Evolutionary conservation across 1,139 yeast species (phyloP), one percentile per base, ranked within the genome.

Genomic region (Candida tropicalis): DNA sequence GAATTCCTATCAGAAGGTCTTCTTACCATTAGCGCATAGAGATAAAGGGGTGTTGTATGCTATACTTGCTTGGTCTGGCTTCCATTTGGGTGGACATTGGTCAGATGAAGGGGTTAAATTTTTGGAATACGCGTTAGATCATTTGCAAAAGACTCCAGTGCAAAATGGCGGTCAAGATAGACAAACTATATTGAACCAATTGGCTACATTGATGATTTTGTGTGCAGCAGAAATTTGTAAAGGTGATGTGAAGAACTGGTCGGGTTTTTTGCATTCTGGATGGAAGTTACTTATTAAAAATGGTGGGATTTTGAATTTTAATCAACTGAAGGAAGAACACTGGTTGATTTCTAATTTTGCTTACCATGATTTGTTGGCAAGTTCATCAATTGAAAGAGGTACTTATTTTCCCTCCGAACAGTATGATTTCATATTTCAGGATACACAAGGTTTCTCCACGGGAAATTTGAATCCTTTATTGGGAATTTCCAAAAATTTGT

Each of bases 271-370:
- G 46, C 71, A 72, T 35, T 77, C 82, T 73, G 87, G 87, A 2
- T 81, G 85, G 44, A 75, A 75, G 43, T 65, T 84, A 12, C 71
- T 85, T 23, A 65, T 68, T 41, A 60, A 68, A 34, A 73, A 79
- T 50, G 90, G 89, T 11, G 90, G 89, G 0, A 65, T 81, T 35
- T 75, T 79, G 50, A 75, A 75, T 45, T 72, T 71, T 47, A 70
- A 73, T 50, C 69, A 68, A 39, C 79, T 79, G 58, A 80, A 78
- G 50, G 81, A 78, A 46, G 80, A 80, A 48, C 81, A 83, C 48
- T 87, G 93, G 87, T 68, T 87, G 43, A 80, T 85, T 20, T 79
- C 89, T n/a, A 86, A 84, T 60, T 87, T 84, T 63, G 89, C 90
- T 1, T 87, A 87, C 57, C 95, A 87, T 59, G 95, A 87, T 57